Base-by-base conservation (phyloP, 2,329 filamentous ascomycete species). In the Ophiostoma tasmaniense region DNA sequence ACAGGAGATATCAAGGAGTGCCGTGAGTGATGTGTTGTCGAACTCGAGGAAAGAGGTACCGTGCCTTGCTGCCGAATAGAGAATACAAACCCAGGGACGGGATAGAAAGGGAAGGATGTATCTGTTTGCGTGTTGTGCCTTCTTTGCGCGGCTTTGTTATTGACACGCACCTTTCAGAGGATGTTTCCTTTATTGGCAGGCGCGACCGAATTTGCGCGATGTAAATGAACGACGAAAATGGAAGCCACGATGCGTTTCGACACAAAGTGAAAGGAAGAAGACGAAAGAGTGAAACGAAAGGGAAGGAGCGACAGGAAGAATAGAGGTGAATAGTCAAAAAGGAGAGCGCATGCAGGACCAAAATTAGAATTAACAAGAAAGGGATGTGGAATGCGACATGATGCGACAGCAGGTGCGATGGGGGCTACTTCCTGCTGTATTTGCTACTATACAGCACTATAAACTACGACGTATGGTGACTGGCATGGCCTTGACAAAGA, bases 241-340 rank as follows among this genome's bases (percentile, higher is more conserved):
- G 61, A 64, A 64, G 61, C 30, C 61, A 64, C 61, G 61, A 64
- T 64, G 59, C 10, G 30, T 35, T 37, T 20, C 28, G 25, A 30
- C 33, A 22, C 59, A 33, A 5, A 33, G 14, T 61, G 2, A 2
- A 30, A 61, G 17, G 30, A 33, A 20, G n/a, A 22, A 28, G 25
- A 7, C 14, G 20, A 22, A 64, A 64, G 30, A 2, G 33, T 35
- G 25, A 59, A 35, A 33, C 13, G 6, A 62, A 22, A 11, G 13
- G 59, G 61, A 64, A 64, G 61, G 61, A 64, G n/a, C 61, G 33
- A 64, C 22, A 17, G 59, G 22, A 22, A 35, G 30, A 64, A 37
- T 62, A 35, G 59, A 22, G 7, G 1, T 30, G 55, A 20, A 13
- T 6, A 33, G 20, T 17, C n/a, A 13, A 59, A 64, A 22, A n/a